phyloP scores from a whole-genome alignment of 139 green algal species.

The Klebsormidium nitens region DNA sequence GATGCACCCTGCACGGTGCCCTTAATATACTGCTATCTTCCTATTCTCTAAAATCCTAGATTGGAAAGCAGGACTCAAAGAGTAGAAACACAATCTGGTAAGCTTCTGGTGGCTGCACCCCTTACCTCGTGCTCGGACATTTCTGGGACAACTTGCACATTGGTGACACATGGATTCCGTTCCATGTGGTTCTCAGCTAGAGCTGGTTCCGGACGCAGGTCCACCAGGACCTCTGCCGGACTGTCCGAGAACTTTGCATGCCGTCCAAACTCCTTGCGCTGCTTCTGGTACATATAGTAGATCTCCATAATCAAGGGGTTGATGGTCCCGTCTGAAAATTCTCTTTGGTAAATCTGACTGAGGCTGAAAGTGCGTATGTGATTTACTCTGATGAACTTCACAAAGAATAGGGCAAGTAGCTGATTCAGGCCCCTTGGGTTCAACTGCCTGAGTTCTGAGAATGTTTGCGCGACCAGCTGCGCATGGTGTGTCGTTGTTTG shows the following conservation, averaged over 20 bases:
- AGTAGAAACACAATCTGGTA: not conserved
- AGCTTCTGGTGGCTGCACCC: too few species aligned
- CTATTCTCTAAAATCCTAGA: not conserved
- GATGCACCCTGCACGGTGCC: too few species aligned
- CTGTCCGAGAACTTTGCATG: conserved; percentile 70
- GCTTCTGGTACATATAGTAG: conserved; percentile 69
- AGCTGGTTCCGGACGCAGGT: conserved; percentile 80
- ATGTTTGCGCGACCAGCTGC: too few species aligned
- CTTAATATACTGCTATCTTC: not conserved
- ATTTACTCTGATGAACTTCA: too few species aligned
- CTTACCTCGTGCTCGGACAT: conserved; percentile 76
- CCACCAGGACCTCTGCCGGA: conserved; percentile 69
- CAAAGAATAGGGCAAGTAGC: too few species aligned
- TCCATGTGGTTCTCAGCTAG: conserved; percentile 60
- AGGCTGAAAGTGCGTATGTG: too few species aligned
- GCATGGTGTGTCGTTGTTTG: too few species aligned
- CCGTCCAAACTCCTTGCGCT: conserved; percentile 79
- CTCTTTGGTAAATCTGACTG: too few species aligned
- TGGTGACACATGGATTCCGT: conserved; percentile 60
- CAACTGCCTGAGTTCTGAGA: too few species aligned
- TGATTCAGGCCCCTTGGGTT: too few species aligned
- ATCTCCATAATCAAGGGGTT: too few species aligned
- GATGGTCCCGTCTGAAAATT: too few species aligned
- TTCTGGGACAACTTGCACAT: conserved; percentile 65
- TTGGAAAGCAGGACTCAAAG: not conserved